Percentiles rank a stretch among this genome's conserved stretches.
phyloP scores from a whole-genome alignment of 2,329 filamentous ascomycete species.

The Endothia cerciana region DNA sequence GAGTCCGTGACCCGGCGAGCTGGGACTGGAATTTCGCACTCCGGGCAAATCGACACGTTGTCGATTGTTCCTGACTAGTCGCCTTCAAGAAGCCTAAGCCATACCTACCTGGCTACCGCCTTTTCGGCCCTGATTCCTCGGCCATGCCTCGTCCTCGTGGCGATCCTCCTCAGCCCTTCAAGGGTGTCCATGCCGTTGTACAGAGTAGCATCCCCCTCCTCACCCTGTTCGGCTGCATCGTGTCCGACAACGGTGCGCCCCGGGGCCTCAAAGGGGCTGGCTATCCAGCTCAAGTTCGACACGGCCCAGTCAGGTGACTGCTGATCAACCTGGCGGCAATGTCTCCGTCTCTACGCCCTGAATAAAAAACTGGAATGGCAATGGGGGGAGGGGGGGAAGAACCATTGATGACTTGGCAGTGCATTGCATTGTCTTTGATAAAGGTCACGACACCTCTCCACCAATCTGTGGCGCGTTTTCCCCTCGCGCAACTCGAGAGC shows the following conservation, averaged over 20 bases:
- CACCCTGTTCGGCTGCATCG: neutral
- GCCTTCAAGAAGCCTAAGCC: too few species aligned
- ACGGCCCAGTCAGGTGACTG: neutral
- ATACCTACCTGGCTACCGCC: too few species aligned
- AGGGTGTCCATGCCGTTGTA: neutral
- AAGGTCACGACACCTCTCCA: neutral
- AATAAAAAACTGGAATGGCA: neutral
- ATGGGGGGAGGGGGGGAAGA: neutral
- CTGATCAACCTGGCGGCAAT: neutral
- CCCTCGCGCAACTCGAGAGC: neutral
- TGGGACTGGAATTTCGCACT: conserved; percentile 9
- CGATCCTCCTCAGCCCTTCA: neutral
- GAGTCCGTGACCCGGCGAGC: conserved; percentile 11
- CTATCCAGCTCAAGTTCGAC: neutral
- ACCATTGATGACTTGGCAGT: conserved; percentile 17
- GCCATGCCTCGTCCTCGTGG: neutral
- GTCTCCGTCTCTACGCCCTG: neutral
- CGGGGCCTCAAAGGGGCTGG: neutral
- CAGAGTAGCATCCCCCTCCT: neutral
- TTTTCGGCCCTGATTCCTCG: conserved; percentile 6
- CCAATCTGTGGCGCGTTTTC: neutral
- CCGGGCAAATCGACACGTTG: conserved; percentile 18
- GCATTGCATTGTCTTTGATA: conserved; percentile 25
- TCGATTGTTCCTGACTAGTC: conserved; percentile 21
- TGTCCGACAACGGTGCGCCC: neutral